Base-by-base conservation (phyloP, 768 basidiomycete species). In the Harrya chromipes region DNA sequence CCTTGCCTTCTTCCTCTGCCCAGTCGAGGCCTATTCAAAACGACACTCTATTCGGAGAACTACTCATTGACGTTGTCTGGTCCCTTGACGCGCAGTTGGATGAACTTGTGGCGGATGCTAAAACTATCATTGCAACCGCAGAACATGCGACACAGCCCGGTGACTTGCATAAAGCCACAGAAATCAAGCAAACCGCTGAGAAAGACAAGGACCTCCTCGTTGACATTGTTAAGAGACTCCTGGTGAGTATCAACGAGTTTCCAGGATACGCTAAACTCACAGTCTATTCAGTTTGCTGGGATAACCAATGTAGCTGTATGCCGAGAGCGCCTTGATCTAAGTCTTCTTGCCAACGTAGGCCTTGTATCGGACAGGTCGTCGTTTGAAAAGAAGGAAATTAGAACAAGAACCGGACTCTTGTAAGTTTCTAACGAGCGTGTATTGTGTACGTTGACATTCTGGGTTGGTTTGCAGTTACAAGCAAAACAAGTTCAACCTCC, bases 401-500 rank as follows among this genome's bases (percentile, higher is more conserved):
- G 89, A 57, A 85, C 82, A 24, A 76, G 90, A 50, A 93, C 90
- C 3, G 84, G 83, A 14, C 72, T 91, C 43, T 90, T 90, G 90
- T 91, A 66, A 69, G 90, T 79, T 9, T 19, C 10, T 20, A 27
- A 19, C 17, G 16, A 34, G 5, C 0, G 12, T 35, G 10, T 40
- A 8, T 21, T 52, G 13, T 27, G 20, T 46, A 12, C 4, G 17
- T 40, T 54, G 33, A 55, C 31, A 2, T 47, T 48, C 31, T 19
- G 36, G n/a, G 7, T 49, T 35, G 39, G 24, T 44, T 38, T 46
- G n/a, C 63, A 94, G 91, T 66, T 95, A 94, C 74, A 94, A 93
- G 68, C 95, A 99, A 69, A 93, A 93, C 72, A 99, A 98, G 70
- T 95, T 94, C 76, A 99, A 98, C 64, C 80, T 99, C 34, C 80